Evolutionary conservation across 208 protist species (phyloP), one percentile per base, ranked within the genome.

Genomic region (Angomonas deanei): DNA sequence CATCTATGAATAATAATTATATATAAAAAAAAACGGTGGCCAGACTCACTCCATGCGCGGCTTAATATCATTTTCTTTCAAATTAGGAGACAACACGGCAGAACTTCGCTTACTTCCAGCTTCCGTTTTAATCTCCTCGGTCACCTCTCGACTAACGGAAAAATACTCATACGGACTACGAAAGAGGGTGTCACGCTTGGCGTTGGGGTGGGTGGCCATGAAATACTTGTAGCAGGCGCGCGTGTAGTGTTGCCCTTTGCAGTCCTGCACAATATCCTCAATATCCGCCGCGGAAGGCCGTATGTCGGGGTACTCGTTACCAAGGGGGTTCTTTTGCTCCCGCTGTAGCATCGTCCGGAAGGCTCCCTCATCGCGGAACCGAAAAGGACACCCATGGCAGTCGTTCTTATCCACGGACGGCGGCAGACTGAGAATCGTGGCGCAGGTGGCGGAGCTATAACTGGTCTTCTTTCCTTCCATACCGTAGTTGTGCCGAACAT

Each of bases 371-470:
- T 91, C 80, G 33, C 80, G 80, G 64, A 90, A 91, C 28, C 84
- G 84, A 68, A 97, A 97, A 1, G 91, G 91, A 70, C 91, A 97
- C 61, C 91, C 91, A 66, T 97, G 91, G 69, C 91, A 97, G 70
- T 93, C 86, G 53, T 86, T 74, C 21, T 78, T 52, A 61, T 92
- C 84, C 8, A 92, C 82, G 8, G 74, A 74, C 2, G 92, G 88
- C 15, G 85, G 85, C n/a, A 93, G 85, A n/a, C 34, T 68, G n/a
- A 97, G 48, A 3, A 97, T 68, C 2, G 86, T 90, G 17, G 72
- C 71, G 64, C 92, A 97, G 5, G 82, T 92, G 1, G 78, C 72
- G 23, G 86, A 89, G 61, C 55, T 93, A 73, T 97, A 97, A 62
- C 78, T 88, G 46, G 84, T 93, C 70, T 94, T 92, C 70, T 93